Conservation (phyloP, 352 stramenopile genomes). For the Globisporangium viniferum region DNA sequence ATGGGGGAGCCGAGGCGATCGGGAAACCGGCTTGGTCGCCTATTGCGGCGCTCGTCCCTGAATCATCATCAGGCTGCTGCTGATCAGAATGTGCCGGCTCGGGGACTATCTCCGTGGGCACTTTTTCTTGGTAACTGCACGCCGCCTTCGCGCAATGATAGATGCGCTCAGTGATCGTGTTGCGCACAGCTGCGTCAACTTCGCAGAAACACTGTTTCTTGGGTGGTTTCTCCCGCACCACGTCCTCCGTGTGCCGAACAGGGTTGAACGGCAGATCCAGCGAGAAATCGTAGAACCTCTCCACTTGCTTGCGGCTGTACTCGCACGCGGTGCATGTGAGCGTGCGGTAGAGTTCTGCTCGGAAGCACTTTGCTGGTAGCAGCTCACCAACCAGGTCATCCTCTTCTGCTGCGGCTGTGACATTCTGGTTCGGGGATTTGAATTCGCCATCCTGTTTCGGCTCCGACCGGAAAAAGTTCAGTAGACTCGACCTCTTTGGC, state of each 20-base stretch:
- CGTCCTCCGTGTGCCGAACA: constrained; percentile 13
- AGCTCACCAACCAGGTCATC: constrained; percentile 51
- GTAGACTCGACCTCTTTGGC: constrained; percentile 44
- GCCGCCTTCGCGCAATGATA: constrained; percentile 59
- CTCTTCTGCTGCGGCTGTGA: constrained; percentile 21
- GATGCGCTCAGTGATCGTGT: constrained; percentile 32
- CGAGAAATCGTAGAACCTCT: constrained; percentile 87
- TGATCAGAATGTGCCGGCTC: not conserved
- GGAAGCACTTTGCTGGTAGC: constrained; percentile 75
- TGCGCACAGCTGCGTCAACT: constrained; percentile 29
- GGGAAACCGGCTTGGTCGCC: not conserved
- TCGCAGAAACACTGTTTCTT: constrained; percentile 67
- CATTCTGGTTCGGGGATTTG: constrained; percentile 2
- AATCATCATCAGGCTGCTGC: not conserved
- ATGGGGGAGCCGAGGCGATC: not conserved
- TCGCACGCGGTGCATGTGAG: constrained; percentile 74
- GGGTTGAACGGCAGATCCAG: constrained; percentile 64
- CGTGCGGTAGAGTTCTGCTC: constrained; percentile 67
- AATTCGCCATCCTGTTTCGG: constrained; percentile 19
- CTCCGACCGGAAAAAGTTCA: constrained; percentile 56
- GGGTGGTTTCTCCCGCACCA: constrained; percentile 9
- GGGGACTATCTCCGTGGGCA: constrained; percentile 6
- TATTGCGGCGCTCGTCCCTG: not conserved
- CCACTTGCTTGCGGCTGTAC: constrained; percentile 74
- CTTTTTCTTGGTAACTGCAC: constrained; percentile 63